Conservation (phyloP, 2,329 filamentous ascomycete genomes). For the Colletotrichum coccodes region DNA sequence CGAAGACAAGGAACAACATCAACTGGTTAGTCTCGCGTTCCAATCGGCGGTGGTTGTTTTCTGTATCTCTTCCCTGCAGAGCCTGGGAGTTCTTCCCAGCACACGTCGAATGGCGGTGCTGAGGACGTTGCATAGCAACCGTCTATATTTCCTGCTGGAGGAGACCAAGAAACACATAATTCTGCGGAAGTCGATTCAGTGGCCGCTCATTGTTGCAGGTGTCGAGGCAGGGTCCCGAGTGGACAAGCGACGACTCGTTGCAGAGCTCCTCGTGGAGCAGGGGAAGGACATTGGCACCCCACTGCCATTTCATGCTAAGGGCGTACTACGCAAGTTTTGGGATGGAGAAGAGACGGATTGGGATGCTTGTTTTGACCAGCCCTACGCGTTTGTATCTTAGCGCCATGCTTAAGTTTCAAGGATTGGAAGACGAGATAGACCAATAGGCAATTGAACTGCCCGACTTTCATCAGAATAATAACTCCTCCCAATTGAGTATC, state of each 20-base stretch:
- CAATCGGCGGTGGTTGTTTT: slow-evolving; percentile 46
- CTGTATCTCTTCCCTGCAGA: slow-evolving; percentile 48
- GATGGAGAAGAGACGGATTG: slow-evolving; percentile 41
- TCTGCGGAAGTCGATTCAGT: slow-evolving; percentile 41
- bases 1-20: slow-evolving; percentile 36
- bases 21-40: slow-evolving; percentile 43
- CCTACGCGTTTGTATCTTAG: slow-evolving; percentile 40
- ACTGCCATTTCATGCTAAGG: slow-evolving; percentile 43
- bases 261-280: slow-evolving; percentile 38
- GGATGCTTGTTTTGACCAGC: slow-evolving; percentile 50
- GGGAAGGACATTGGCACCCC: slow-evolving; percentile 40
- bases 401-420: no score
- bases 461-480: no score
- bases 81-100: slow-evolving; percentile 40
- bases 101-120: slow-evolving; percentile 24
- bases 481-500: no score
- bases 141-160: slow-evolving; percentile 35
- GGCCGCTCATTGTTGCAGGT: slow-evolving; percentile 49
- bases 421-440: no score
- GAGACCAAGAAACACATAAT: slow-evolving; percentile 24
- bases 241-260: slow-evolving; percentile 37
- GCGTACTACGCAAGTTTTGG: slow-evolving; percentile 47
- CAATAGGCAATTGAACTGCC: no score
- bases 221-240: slow-evolving; percentile 39
- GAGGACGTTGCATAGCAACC: slow-evolving; percentile 26